Conservation (phyloP, 228 moss, liverwort and hornwort genomes). For the Sphagnum fallax region DNA sequence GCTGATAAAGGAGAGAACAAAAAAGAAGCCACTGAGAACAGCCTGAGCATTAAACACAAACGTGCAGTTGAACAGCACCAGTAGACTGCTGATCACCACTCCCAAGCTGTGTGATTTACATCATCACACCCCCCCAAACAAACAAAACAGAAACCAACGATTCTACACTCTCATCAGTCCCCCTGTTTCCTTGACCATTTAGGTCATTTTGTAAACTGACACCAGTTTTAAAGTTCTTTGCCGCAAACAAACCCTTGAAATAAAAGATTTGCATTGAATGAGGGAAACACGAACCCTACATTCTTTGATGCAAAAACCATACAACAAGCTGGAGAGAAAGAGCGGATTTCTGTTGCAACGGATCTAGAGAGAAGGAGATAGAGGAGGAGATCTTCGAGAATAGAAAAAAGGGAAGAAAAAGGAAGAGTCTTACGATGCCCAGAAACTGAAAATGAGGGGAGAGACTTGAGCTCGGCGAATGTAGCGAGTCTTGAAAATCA, state of each 20-base stretch:
- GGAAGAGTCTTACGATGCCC: conserved; percentile 44
- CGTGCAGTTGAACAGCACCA: conserved; percentile 36
- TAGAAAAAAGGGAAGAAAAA: neutral
- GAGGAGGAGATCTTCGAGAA: too few relatives aligned
- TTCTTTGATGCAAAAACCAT: too few relatives aligned
- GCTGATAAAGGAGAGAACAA: conserved; percentile 54
- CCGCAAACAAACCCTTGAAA: too few relatives aligned
- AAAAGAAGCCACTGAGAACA: conserved; percentile 56
- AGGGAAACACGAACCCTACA: too few relatives aligned
- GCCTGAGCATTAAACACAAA: conserved; percentile 44
- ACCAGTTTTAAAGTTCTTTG: too few relatives aligned
- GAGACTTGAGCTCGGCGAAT: conserved; percentile 48
- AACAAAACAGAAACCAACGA: conserved; percentile 15
- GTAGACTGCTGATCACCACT: conserved; percentile 61
- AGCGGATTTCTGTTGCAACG: neutral
- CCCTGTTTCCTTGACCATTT: too few relatives aligned
- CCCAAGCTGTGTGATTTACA: conserved; percentile 30
- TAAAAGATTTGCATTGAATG: too few relatives aligned
- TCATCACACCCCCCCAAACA: neutral
- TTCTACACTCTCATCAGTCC: conserved; percentile 3
- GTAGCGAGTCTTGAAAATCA: conserved; percentile 40
- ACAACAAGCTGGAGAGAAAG: too few relatives aligned
- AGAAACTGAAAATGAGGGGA: conserved; percentile 65
- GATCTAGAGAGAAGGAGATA: neutral
- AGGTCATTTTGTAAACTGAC: too few relatives aligned